Percentiles rank a stretch among this genome's conserved stretches.
phyloP scores from a whole-genome alignment of 164 flowering plant genomes.

The Cinnamomum chago region DNA sequence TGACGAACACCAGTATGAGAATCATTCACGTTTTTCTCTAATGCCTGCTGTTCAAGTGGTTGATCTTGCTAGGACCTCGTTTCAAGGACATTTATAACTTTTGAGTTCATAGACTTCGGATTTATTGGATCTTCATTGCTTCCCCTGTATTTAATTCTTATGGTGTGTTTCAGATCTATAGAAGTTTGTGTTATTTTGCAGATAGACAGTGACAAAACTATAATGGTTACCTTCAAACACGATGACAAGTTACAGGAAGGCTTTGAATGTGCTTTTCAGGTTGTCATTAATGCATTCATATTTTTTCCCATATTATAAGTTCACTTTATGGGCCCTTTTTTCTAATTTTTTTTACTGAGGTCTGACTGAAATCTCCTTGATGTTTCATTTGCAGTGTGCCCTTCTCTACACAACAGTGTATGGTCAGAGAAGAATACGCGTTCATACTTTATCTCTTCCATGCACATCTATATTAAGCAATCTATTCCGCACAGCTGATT shows the following conservation, averaged over 20 bases:
- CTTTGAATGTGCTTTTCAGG: slow-evolving; percentile 87
- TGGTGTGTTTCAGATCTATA: background rate
- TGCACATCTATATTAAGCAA: slow-evolving; percentile 77
- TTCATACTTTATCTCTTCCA: slow-evolving; percentile 78
- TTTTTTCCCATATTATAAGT: too few species aligned
- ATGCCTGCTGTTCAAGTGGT: too few species aligned
- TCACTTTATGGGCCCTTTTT: too few species aligned
- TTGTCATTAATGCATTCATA: slow-evolving; percentile 10
- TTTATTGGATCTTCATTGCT: too few species aligned
- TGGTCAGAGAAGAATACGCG: slow-evolving; percentile 97
- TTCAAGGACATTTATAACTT: too few species aligned
- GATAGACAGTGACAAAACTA: slow-evolving; percentile 94
- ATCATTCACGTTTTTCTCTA: too few species aligned
- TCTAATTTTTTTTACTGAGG: too few species aligned
- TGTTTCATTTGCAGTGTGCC: slow-evolving; percentile 60
- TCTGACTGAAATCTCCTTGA: background rate
- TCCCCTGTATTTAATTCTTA: too few species aligned
- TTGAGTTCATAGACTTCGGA: too few species aligned
- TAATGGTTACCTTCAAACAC: slow-evolving; percentile 81
- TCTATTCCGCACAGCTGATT: slow-evolving; percentile 88
- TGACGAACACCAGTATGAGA: too few species aligned
- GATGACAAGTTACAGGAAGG: slow-evolving; percentile 90
- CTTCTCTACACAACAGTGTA: slow-evolving; percentile 93
- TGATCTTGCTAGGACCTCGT: too few species aligned
- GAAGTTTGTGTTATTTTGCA: slow-evolving; percentile 29